These are phyloP conservation scores for Mycosphaerelloides madeirae DNA, from an alignment of 2,329 filamentous ascomycete species.

Conservation along the genomic window DNA sequence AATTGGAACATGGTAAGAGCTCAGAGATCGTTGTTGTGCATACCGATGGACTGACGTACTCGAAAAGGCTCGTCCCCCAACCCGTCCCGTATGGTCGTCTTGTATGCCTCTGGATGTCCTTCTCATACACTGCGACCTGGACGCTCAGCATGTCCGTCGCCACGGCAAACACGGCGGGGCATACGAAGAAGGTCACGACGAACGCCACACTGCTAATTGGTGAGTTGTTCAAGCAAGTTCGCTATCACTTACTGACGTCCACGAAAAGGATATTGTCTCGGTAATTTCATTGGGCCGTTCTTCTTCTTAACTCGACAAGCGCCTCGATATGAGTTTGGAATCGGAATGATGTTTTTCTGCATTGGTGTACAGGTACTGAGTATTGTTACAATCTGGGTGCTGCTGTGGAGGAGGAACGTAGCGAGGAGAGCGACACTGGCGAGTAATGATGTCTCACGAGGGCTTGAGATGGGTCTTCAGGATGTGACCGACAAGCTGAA, in stretches of 20 bases:
- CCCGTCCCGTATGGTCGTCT: slow-evolving; percentile 10
- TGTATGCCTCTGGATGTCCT: slow-evolving; percentile 15
- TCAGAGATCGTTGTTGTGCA: too few relatives aligned
- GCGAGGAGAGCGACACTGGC: slow-evolving; percentile 1
- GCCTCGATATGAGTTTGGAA: slow-evolving; percentile 47
- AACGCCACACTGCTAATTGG: slow-evolving; percentile 42
- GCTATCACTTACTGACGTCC: slow-evolving; percentile 43
- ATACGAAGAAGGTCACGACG: slow-evolving; percentile 61
- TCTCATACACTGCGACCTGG: slow-evolving; percentile 44
- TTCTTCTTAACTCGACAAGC: slow-evolving; percentile 55
- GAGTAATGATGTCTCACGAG: background rate
- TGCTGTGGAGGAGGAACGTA: slow-evolving; percentile 11
- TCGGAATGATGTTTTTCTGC: slow-evolving; percentile 53
- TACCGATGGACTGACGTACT: too few relatives aligned
- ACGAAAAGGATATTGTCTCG: slow-evolving; percentile 43
- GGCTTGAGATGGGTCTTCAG: slow-evolving; percentile 4
- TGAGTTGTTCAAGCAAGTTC: slow-evolving; percentile 17
- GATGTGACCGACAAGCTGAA: slow-evolving; percentile 9
- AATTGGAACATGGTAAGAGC: slow-evolving; percentile 36
- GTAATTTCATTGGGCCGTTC: slow-evolving; percentile 59
- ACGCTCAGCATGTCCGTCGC: slow-evolving; percentile 46
- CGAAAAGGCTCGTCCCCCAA: slow-evolving; percentile 4
- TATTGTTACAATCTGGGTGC: slow-evolving; percentile 10
- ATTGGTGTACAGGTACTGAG: slow-evolving; percentile 15
- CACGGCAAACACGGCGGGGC: slow-evolving; percentile 49